Evolutionary conservation across 2,329 filamentous ascomycete genomes (phyloP), one percentile per base, ranked within the genome.

Genomic region (Blastomyces gilchristii): DNA sequence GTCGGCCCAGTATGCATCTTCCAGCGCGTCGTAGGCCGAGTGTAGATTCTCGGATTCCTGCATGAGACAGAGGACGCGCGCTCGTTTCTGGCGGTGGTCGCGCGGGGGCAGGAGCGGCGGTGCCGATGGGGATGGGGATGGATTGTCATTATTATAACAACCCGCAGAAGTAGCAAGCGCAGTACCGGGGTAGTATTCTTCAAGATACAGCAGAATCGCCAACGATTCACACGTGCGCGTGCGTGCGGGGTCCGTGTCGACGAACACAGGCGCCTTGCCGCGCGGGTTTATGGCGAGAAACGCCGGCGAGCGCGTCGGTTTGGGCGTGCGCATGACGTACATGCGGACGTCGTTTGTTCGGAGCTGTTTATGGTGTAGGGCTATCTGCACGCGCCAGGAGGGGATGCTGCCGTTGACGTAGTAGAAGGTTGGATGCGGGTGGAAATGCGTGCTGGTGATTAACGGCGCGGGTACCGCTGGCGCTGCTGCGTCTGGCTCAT

Each of bases 341-440:
- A 57, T 56, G 31, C 60, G 47, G 18, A 57, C 12, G 18, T 31
- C 25, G 22, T 37, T 41, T 49, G 37, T 54, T 16, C 28, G 31
- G 41, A 62, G 56, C 11, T 41, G 6, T 25, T 62, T 62, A n/a
- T 54, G 47, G 50, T 62, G 22, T n/a, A 62, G 25, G 11, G 60
- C 47, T 9, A 62, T 18, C 25, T 57, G 28, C 11, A 62, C 60
- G 25, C 60, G 37, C 60, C 60, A 62, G 16, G 60, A 62, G 7
- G 60, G 60, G 28, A 62, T 62, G 45, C 60, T 62, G 28, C 60
- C 60, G 34, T 62, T 62, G 7, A 62, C 60, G 25, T 62, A 62
- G 60, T 62, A 62, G 16, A 62, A 49, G 18, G 50, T 56, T 56
- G 47, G 37, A 39, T 41, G n/a, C 7, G 22, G 52, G 14, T 54